phyloP scores from a whole-genome alignment of 1,139 yeast species.

The Yamadazyma aaseri region DNA sequence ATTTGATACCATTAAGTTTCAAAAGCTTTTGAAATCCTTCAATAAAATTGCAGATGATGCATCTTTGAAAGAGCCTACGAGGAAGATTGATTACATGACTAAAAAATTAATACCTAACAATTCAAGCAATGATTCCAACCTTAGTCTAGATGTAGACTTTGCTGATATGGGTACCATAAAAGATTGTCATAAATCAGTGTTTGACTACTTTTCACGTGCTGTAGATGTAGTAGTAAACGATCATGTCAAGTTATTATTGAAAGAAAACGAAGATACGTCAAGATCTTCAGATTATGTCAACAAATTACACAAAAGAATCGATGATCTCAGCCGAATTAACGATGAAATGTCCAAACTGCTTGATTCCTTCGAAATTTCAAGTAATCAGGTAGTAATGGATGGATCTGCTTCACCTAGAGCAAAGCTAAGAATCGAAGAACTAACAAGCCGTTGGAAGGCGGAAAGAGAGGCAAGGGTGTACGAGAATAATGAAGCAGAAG shows the following conservation, averaged over 20 bases:
- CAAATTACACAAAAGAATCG: conserved; percentile 31
- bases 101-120: conserved; percentile 17
- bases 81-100: conserved; percentile 44
- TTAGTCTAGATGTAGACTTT: conserved; percentile 11
- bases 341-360: conserved; percentile 23
- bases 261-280: conserved; percentile 27
- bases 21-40: conserved; percentile 45
- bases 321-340: conserved; percentile 27
- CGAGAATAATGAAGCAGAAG: conserved; percentile 55
- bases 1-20: conserved; percentile 38
- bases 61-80: conserved; percentile 56
- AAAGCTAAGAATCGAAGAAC: conserved; percentile 55
- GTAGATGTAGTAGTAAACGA: conserved; percentile 57
- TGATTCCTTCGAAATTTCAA: conserved; percentile 13
- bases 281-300: conserved; percentile 24
- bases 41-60: conserved; percentile 57
- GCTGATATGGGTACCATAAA: conserved; percentile 32
- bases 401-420: conserved; percentile 30
- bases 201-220: conserved; percentile 59
- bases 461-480: conserved; percentile 69
- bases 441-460: conserved; percentile 63
- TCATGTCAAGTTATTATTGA: conserved; percentile 46
- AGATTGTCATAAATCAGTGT: conserved; percentile 53
- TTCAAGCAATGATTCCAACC: conserved; percentile 9
- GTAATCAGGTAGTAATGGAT: conserved; percentile 9